These are phyloP conservation scores for Ramaria sp. DNA, from an alignment of 768 basidiomycete species.

Conservation along the genomic window DNA sequence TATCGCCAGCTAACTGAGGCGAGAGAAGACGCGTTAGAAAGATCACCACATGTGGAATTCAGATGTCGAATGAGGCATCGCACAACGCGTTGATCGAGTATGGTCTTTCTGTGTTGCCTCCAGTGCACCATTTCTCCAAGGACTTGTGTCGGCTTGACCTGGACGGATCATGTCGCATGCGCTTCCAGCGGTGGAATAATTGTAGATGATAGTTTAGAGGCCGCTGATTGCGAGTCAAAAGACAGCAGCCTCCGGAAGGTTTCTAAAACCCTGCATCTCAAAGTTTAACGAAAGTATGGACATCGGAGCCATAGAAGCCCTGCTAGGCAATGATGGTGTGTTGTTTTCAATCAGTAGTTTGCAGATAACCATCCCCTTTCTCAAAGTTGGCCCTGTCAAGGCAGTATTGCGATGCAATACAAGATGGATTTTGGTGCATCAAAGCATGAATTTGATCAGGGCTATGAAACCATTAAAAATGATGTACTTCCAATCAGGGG, in stretches of 20 bases:
- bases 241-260: slow-evolving; percentile 6
- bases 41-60: neutral
- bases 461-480: no score
- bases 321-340: neutral
- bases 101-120: neutral
- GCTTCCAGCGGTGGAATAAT: neutral
- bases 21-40: neutral
- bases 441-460: no score
- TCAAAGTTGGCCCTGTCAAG: neutral
- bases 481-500: no score
- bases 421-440: neutral
- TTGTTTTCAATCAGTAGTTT: slow-evolving; percentile 1
- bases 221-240: slow-evolving; percentile 5
- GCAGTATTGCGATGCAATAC: neutral
- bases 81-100: neutral
- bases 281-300: neutral
- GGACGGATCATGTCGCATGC: neutral
- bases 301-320: neutral
- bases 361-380: slow-evolving; percentile 1
- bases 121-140: slow-evolving; percentile 5
- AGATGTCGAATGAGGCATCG: neutral
- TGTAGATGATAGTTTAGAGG: neutral
- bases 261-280: slow-evolving; percentile 4
- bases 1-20: neutral
- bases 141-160: slow-evolving; percentile 3